These are phyloP conservation scores for Asterophora lycoperdoides DNA, from an alignment of 768 basidiomycete genomes.

Conservation along the genomic window DNA sequence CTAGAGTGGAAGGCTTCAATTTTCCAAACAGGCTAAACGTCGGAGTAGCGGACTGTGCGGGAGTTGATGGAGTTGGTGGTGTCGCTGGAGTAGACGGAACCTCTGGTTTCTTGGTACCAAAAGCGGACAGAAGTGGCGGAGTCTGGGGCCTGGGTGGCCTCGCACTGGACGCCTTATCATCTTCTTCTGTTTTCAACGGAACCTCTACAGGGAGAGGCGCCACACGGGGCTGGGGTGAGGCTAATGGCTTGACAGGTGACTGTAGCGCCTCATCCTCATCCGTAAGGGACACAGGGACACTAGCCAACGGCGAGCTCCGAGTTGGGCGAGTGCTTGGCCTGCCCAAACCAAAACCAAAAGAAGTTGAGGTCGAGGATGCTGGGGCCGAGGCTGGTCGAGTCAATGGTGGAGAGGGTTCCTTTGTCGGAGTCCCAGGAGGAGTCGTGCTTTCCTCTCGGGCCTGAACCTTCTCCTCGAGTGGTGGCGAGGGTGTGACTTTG, in stretches of 20 bases:
- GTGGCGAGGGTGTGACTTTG: constrained; percentile 32
- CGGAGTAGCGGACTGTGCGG: neutral
- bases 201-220: constrained; percentile 26
- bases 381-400: constrained; percentile 21
- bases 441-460: constrained; percentile 49
- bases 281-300: constrained; percentile 39
- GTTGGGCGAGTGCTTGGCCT: constrained; percentile 61
- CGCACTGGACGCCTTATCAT: constrained; percentile 19
- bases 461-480: constrained; percentile 27
- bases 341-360: constrained; percentile 45
- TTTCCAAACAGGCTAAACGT: constrained; percentile 3
- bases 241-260: constrained; percentile 27
- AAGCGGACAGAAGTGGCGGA: constrained; percentile 40
- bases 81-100: constrained; percentile 2
- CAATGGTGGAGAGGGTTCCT: constrained; percentile 35
- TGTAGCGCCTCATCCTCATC: constrained; percentile 40
- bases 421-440: constrained; percentile 60
- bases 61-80: constrained; percentile 1
- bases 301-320: constrained; percentile 77
- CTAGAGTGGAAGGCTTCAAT: neutral
- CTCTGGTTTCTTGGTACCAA: constrained; percentile 16
- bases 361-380: constrained; percentile 31
- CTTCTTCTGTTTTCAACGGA: constrained; percentile 21
- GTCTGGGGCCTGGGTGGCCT: constrained; percentile 42
- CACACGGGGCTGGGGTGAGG: constrained; percentile 36